A percentile compares a stretch with the other conserved stretches of the same genome.
phyloP scores from a whole-genome alignment of 495 filamentous ascomycete species.

The Penicillium manginii region DNA sequence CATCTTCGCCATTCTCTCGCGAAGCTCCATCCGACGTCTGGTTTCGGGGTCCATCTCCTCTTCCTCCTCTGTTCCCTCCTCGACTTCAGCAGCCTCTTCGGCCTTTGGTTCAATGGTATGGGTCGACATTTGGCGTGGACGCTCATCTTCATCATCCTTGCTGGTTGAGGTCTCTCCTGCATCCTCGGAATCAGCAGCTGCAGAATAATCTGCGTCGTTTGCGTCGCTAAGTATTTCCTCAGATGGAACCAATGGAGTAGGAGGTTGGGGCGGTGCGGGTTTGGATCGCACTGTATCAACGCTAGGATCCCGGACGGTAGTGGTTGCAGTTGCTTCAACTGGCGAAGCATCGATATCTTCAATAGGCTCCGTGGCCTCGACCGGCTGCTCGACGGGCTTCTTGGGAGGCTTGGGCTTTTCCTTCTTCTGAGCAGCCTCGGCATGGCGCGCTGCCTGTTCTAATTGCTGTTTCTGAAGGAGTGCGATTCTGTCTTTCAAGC shows the following conservation, averaged over 20 bases:
- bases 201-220: slow-evolving; percentile 90
- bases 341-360: slow-evolving; percentile 44
- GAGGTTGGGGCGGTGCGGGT: slow-evolving; percentile 47
- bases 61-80: slow-evolving; percentile 77
- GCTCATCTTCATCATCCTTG: slow-evolving; percentile 73
- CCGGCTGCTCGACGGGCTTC: slow-evolving; percentile 68
- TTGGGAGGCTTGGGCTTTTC: slow-evolving; percentile 87
- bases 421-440: slow-evolving; percentile 78
- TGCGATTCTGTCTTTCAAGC: slow-evolving; percentile 91
- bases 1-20: slow-evolving; percentile 97
- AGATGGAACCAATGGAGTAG: slow-evolving; percentile 47
- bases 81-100: slow-evolving; percentile 56
- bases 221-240: slow-evolving; percentile 70
- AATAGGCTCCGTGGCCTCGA: slow-evolving; percentile 24
- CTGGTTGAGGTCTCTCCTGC: slow-evolving; percentile 75
- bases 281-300: slow-evolving; percentile 56
- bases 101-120: slow-evolving; percentile 21
- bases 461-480: slow-evolving; percentile 91
- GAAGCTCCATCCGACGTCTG: slow-evolving; percentile 81
- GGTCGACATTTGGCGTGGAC: slow-evolving; percentile 25
- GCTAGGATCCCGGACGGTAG: slow-evolving; percentile 53
- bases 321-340: slow-evolving; percentile 40
- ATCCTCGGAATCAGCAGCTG: slow-evolving; percentile 82
- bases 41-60: slow-evolving; percentile 93
- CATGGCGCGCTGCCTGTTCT: slow-evolving; percentile 80